phyloP scores from a whole-genome alignment of 441 rosid species.

The Pelargonium citronellum region DNA sequence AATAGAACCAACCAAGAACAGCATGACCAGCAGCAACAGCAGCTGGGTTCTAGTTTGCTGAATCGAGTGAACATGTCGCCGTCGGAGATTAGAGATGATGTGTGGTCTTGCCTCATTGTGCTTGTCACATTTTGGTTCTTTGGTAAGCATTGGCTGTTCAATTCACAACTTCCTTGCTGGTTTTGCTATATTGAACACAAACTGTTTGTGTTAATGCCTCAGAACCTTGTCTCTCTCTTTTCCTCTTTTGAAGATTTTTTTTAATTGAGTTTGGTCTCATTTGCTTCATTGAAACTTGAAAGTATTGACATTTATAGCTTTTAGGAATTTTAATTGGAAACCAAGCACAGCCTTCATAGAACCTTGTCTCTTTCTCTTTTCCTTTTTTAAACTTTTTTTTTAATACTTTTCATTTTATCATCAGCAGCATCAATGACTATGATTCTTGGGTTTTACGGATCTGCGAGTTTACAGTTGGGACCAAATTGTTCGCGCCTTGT shows the following conservation, averaged over 20 bases:
- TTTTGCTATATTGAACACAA: not conserved
- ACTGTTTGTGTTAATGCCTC: not conserved
- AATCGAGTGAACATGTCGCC: constrained; percentile 28
- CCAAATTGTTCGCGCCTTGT: constrained; percentile 40
- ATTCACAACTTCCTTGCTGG: not conserved
- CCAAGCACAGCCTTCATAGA: too few relatives aligned
- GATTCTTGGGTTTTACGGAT: constrained; percentile 45
- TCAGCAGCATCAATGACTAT: constrained; percentile 42
- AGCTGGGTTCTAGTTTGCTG: constrained; percentile 17
- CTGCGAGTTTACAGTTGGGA: constrained; percentile 34
- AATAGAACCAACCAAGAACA: constrained; percentile 8
- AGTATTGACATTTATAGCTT: too few relatives aligned
- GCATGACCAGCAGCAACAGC: constrained; percentile 8
- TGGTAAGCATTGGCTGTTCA: constrained; percentile 26
- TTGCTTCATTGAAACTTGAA: too few relatives aligned
- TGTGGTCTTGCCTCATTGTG: constrained; percentile 35
- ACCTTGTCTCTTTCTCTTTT: not conserved
- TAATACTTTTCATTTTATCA: not conserved
- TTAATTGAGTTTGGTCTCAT: too few relatives aligned
- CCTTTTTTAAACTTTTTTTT: not conserved
- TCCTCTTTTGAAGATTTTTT: not conserved
- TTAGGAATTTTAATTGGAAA: too few relatives aligned
- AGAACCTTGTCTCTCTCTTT: not conserved
- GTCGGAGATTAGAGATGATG: constrained; percentile 32
- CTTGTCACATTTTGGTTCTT: constrained; percentile 42